Conservation (phyloP, 2,329 filamentous ascomycete genomes). For the Camptophora hylomeconis region DNA sequence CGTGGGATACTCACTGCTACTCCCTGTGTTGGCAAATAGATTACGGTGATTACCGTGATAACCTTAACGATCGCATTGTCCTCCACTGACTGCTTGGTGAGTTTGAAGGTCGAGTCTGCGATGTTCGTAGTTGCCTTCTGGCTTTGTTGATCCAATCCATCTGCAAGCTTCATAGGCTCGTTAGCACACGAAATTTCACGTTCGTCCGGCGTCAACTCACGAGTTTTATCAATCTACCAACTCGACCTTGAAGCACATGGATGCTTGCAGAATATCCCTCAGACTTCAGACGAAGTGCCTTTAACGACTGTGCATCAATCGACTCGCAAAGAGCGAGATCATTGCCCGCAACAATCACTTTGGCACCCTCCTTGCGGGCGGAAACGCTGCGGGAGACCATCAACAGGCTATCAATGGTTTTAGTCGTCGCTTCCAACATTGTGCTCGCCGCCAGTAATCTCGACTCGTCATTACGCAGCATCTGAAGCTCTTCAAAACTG, state of each 20-base stretch:
- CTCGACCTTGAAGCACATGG: neutral
- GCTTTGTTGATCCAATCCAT: slow-evolving; percentile 3
- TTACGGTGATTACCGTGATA: slow-evolving; percentile 21
- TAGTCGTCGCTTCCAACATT: slow-evolving; percentile 1
- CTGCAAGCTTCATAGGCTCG: slow-evolving; percentile 4
- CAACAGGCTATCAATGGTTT: no score
- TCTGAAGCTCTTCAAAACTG: no score
- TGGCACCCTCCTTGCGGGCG: no score
- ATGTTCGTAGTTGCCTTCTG: slow-evolving; percentile 2
- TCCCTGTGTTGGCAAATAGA: slow-evolving; percentile 25
- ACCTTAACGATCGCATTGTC: slow-evolving; percentile 19
- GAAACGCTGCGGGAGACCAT: no score
- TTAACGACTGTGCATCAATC: no score
- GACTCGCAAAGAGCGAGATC: no score
- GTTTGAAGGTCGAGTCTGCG: slow-evolving; percentile 6
- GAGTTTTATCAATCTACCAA: neutral
- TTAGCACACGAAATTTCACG: neutral
- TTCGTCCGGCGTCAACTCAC: neutral
- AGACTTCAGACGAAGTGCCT: neutral
- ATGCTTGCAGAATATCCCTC: neutral
- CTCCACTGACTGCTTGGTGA: slow-evolving; percentile 20
- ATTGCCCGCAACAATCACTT: no score
- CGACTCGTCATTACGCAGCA: no score
- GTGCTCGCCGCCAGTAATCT: no score
- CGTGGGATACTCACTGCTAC: slow-evolving; percentile 23